Evolutionary conservation across 2,329 filamentous ascomycete genomes (phyloP), one percentile per base, ranked within the genome.

Genomic region (Cordyceps tenuipes): DNA sequence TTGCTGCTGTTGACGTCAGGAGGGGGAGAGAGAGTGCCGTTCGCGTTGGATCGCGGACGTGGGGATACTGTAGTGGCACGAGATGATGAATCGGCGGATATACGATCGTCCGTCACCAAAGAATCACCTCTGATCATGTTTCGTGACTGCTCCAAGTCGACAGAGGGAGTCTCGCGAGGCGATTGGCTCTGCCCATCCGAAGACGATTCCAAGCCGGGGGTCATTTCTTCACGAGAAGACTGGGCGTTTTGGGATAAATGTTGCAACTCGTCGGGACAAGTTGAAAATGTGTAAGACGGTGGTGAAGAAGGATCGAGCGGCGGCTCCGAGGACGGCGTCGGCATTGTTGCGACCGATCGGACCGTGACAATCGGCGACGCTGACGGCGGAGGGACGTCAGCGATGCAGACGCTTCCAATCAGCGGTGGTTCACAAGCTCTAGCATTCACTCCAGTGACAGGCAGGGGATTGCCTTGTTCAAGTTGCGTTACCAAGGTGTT

Each of bases 11-110:
- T 71, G 57, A 62, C 59, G n/a, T 68, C 70, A 62, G 66, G 65
- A 51, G 62, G 68, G 66, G 68, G 73, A 50, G 70, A 72, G 59
- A 71, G 71, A 61, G 70, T 65, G 62, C 66, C 66, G 34, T 72
- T 73, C 26, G 63, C 64, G 44, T 64, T 69, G 10, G 72, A 71
- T 41, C 71, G 72, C n/a, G 76, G 72, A 9, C 68, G 69, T 17
- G 77, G 77, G 5, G 79, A 79, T 68, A 76, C 71, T 52, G 76
- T 77, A 6, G 72, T 71, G n/a, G 74, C 73, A 63, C 72, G 67
- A 55, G 77, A 73, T 17, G 72, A 71, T 31, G 69, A 63, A 4
- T 66, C 68, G 41, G 66, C 64, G 7, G 71, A 68, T 56, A 66
- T 57, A 21, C 63, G 67, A 23, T 67, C 65, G 6, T 68, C 66